Evolutionary conservation across 768 basidiomycete genomes (phyloP), one percentile per base, ranked within the genome.

Genomic region (Termitomyces sp.): DNA sequence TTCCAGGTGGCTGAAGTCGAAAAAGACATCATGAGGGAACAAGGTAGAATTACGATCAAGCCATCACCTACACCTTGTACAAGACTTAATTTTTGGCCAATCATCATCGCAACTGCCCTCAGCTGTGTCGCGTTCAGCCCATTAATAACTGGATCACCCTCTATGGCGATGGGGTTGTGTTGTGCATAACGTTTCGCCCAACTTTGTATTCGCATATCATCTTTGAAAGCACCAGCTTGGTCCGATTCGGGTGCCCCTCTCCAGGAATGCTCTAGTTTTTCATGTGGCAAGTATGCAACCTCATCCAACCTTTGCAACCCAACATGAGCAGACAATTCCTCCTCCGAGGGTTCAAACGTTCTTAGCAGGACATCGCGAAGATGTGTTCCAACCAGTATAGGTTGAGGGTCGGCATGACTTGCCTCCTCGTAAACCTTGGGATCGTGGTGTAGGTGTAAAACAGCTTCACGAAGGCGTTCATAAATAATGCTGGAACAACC

Each of bases 91-190:
- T 84, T 75, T 63, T 92, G 80, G 6, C 87, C 85, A 47, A 97
- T 77, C 91, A 96, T 94, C 72, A 85, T 79, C 5, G 94, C 94
- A 60, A 94, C 82, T 0, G 94, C 94, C 56, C 82, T 76, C 51
- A 81, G 79, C 68, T 97, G 94, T n/a, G 86, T 88, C 5, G 69
- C 62, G 67, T 96, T 96, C 62, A 97, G 66, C 0, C 76, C 77
- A 0, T 66, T 59, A 1, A 95, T 65, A 7, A 77, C 71, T 0
- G 94, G 94, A 71, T 97, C 94, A 3, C 91, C 91, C 47, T 90
- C 86, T 4, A 93, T 70, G 9, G 73, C 73, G 29, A 94, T 66
- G 0, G 93, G 90, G 52, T 83, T 69, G 8, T 70, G 66, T 20
- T 67, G 71, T 16, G 80, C 77, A 70, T 95, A 86, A 48, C 94